Conservation (phyloP, 345 rosid genomes). For the Sonneratia caseolaris region DNA sequence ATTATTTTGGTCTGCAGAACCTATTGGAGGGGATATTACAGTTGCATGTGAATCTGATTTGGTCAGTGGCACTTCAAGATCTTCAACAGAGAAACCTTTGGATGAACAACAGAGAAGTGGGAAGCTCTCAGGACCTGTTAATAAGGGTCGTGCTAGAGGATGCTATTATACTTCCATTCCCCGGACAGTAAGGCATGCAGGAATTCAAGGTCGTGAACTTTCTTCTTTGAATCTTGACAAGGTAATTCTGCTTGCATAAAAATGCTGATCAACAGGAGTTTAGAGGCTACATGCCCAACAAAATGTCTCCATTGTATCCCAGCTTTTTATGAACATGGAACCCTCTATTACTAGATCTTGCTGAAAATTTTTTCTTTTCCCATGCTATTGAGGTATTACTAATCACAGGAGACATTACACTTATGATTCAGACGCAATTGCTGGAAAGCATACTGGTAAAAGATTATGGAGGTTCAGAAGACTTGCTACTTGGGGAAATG, state of each 20-base stretch:
- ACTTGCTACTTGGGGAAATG: constrained; percentile 74
- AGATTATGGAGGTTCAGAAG: constrained; percentile 66
- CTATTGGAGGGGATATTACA: constrained; percentile 85
- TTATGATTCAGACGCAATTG: constrained; percentile 41
- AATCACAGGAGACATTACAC: neutral
- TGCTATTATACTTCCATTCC: constrained; percentile 80
- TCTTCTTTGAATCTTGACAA: constrained; percentile 92
- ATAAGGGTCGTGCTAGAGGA: constrained; percentile 34
- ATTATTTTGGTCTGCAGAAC: constrained; percentile 38
- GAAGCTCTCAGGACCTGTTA: constrained; percentile 36
- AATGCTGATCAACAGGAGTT: neutral
- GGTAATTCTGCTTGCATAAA: constrained; percentile 22
- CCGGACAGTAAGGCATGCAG: constrained; percentile 51
- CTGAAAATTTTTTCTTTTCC: too few species aligned
- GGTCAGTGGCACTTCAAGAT: constrained; percentile 30
- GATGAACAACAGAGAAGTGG: constrained; percentile 56
- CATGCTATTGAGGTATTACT: too few species aligned
- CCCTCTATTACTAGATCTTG: too few species aligned
- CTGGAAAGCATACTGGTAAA: constrained; percentile 50
- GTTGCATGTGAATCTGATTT: constrained; percentile 51
- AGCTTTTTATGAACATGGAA: too few species aligned
- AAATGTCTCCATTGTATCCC: neutral
- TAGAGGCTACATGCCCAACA: neutral
- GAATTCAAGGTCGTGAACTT: constrained; percentile 55
- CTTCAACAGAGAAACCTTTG: constrained; percentile 56